These are phyloP conservation scores for Salix exigua DNA, from an alignment of 345 rosid genomes.

Conservation along the genomic window DNA sequence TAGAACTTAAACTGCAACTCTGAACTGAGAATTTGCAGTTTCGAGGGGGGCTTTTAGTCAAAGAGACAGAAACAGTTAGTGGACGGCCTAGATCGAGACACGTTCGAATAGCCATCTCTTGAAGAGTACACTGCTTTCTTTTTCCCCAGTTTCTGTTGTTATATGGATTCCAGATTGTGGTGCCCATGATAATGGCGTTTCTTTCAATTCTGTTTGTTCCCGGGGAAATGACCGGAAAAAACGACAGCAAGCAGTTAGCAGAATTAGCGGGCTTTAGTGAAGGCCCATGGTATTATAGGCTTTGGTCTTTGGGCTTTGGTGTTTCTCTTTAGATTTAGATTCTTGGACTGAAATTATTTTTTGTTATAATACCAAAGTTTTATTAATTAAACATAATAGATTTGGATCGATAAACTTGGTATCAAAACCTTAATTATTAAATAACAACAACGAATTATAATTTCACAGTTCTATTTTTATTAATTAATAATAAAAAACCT, in stretches of 20 bases:
- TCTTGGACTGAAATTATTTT: too few relatives aligned
- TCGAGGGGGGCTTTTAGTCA: slow-evolving; percentile 19
- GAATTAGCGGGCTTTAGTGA: background rate
- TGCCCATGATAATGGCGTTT: background rate
- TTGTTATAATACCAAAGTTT: too few relatives aligned
- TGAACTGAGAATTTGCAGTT: slow-evolving; percentile 46
- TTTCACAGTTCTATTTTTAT: too few relatives aligned
- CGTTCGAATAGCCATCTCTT: slow-evolving; percentile 31
- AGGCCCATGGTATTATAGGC: background rate
- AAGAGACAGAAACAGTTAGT: slow-evolving; percentile 15
- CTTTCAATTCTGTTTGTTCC: slow-evolving; percentile 4
- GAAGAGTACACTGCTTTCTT: background rate
- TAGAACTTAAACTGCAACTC: slow-evolving; percentile 30
- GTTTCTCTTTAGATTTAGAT: background rate
- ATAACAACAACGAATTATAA: too few relatives aligned
- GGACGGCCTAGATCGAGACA: slow-evolving; percentile 21
- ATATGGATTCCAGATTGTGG: background rate
- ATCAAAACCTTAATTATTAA: too few relatives aligned
- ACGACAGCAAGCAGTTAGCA: background rate
- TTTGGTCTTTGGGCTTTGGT: background rate
- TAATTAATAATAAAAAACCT: too few relatives aligned
- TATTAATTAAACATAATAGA: too few relatives aligned
- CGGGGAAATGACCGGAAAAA: background rate
- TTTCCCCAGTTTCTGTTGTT: background rate
- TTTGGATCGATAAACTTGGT: too few relatives aligned